Percentiles rank a stretch among this genome's conserved stretches.
phyloP scores from a whole-genome alignment of 2,329 filamentous ascomycete species.

The Penicillium janthinellum region DNA sequence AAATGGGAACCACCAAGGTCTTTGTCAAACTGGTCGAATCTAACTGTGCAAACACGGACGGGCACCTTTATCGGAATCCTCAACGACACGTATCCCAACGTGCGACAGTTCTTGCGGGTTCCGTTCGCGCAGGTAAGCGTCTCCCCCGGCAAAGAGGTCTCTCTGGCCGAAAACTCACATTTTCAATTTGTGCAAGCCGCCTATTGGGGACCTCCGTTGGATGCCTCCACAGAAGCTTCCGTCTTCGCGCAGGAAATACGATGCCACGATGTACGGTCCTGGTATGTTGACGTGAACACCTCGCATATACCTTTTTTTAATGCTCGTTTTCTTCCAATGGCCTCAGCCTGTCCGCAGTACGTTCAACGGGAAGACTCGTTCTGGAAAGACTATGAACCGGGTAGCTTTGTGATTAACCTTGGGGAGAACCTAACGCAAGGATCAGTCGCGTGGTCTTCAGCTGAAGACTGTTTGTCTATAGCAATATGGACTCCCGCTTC shows the following conservation, averaged over 20 bases:
- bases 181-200: slow-evolving; percentile 16
- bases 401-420: slow-evolving; percentile 11
- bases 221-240: slow-evolving; percentile 29
- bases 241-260: slow-evolving; percentile 13
- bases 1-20: slow-evolving; percentile 19
- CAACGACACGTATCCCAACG: slow-evolving; percentile 37
- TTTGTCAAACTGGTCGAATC: slow-evolving; percentile 21
- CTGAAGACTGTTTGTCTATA: slow-evolving; percentile 49
- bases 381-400: slow-evolving; percentile 29
- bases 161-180: not conserved
- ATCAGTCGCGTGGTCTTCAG: slow-evolving; percentile 22
- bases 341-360: slow-evolving; percentile 31
- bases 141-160: not conserved
- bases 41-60: slow-evolving; percentile 18
- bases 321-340: not conserved
- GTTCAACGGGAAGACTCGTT: slow-evolving; percentile 30
- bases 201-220: slow-evolving; percentile 36
- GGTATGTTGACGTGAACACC: not conserved
- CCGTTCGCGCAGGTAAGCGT: slow-evolving; percentile 37
- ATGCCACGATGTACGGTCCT: slow-evolving; percentile 25
- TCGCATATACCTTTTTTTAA: not conserved
- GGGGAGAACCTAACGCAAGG: slow-evolving; percentile 20
- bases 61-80: slow-evolving; percentile 36
- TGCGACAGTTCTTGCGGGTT: slow-evolving; percentile 43
- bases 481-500: slow-evolving; percentile 47